Evolutionary conservation across 208 protist genomes (phyloP).

Genomic region (Leishmania guyanensis): DNA sequence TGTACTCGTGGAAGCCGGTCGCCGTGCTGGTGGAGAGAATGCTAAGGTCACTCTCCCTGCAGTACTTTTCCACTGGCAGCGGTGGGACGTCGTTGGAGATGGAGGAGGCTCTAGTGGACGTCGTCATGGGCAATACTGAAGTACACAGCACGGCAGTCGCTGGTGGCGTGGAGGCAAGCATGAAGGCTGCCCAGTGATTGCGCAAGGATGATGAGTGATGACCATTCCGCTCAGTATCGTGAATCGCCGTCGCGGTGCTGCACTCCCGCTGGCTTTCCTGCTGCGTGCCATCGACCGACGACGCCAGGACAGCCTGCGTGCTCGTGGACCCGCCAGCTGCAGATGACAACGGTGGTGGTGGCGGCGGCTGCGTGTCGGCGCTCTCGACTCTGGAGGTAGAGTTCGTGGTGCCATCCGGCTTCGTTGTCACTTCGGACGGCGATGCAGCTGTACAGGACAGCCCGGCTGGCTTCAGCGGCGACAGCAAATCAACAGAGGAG

Average conservation of each 20-base stretch:
- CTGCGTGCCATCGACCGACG: not conserved
- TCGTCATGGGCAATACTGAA: not conserved
- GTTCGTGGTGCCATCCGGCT: not conserved
- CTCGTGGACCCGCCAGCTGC: not conserved
- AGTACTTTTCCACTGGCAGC: not conserved
- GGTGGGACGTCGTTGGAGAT: not conserved
- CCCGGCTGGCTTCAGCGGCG: not conserved
- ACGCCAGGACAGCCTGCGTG: not conserved
- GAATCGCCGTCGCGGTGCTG: not conserved
- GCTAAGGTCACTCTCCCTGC: slow-evolving; percentile 31
- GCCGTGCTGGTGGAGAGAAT: slow-evolving; percentile 20
- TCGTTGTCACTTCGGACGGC: not conserved
- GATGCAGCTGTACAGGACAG: not conserved
- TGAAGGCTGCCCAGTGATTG: not conserved
- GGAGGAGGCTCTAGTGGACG: slow-evolving; percentile 1
- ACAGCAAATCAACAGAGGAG: not conserved
- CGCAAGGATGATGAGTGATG: not conserved
- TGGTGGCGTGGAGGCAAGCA: not conserved
- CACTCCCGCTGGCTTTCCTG: not conserved
- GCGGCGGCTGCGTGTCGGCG: not conserved
- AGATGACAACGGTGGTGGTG: not conserved
- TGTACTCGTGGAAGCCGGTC: slow-evolving; percentile 29
- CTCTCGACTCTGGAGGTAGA: not conserved
- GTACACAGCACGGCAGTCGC: not conserved
- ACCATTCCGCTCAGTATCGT: not conserved